Evolutionary conservation across 441 rosid species (phyloP).

Genomic region (Aleurites moluccanus): DNA sequence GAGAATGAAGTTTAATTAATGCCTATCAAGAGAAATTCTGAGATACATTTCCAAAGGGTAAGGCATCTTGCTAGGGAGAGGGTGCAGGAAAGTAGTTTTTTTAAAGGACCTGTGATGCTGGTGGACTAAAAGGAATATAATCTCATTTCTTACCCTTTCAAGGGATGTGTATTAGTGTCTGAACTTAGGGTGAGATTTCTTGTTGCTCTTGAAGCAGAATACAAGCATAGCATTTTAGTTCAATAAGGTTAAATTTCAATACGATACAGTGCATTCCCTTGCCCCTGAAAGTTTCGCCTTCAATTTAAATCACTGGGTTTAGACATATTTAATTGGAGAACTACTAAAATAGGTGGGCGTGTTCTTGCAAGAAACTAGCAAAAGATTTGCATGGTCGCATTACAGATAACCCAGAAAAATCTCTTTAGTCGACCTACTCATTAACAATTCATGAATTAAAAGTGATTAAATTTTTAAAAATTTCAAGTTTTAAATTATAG

Average conservation of each 20-base stretch:
- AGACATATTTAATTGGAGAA: too few relatives aligned
- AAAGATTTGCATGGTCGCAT: not conserved
- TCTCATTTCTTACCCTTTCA: not conserved
- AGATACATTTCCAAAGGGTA: not conserved
- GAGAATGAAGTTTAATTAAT: not conserved
- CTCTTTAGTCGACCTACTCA: not conserved
- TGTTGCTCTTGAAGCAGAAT: conserved; percentile 9
- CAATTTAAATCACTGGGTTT: too few relatives aligned
- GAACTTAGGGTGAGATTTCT: not conserved
- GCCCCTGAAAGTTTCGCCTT: not conserved
- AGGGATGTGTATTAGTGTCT: not conserved
- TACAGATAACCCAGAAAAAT: too few relatives aligned
- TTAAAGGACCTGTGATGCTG: not conserved
- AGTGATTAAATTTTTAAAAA: too few relatives aligned
- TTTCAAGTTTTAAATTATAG: too few relatives aligned
- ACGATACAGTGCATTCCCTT: not conserved
- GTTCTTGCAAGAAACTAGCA: too few relatives aligned
- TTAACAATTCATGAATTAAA: too few relatives aligned
- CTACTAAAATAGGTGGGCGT: not conserved
- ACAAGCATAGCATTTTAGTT: too few relatives aligned
- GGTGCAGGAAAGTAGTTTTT: not conserved
- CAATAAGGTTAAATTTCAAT: too few relatives aligned
- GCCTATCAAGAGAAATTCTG: not conserved
- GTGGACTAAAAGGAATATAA: not conserved
- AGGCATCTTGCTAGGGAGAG: not conserved